Conservation (phyloP, 2,329 filamentous ascomycete species). For the Arthrobotrys megalospora region DNA sequence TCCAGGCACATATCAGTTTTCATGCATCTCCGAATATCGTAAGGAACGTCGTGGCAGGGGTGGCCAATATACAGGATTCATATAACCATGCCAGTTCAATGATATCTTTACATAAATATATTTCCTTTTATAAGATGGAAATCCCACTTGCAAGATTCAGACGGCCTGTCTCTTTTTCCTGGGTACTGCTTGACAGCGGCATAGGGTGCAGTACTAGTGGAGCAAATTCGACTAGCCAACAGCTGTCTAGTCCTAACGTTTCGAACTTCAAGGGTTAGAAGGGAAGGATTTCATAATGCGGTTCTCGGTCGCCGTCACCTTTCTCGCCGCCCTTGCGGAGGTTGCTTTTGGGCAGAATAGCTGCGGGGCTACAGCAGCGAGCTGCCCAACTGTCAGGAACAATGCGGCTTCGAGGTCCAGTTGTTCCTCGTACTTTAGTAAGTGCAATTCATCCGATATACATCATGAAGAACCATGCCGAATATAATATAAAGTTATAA, state of each 20-base stretch:
- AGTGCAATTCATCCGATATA: not conserved
- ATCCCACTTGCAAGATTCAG: not conserved
- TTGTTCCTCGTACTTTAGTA: slow-evolving; percentile 37
- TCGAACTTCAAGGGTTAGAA: not conserved
- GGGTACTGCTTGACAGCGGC: slow-evolving; percentile 12
- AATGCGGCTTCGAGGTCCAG: slow-evolving; percentile 12
- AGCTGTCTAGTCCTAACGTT: not conserved
- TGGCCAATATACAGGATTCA: not conserved
- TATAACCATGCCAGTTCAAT: not conserved
- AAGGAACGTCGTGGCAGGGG: not conserved
- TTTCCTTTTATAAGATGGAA: slow-evolving; percentile 17
- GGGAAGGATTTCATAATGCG: not conserved
- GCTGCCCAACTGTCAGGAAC: not conserved
- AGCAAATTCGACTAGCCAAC: not conserved
- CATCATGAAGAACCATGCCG: not conserved
- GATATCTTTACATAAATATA: not conserved
- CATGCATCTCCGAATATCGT: slow-evolving; percentile 6
- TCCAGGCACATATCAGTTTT: not conserved
- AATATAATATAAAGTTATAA: not conserved
- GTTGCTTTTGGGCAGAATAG: slow-evolving; percentile 11
- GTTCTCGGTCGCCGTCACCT: not conserved
- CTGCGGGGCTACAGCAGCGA: slow-evolving; percentile 7
- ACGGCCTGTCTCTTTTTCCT: not conserved
- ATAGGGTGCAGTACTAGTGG: not conserved
- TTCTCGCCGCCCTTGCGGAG: slow-evolving; percentile 12